phyloP scores from a whole-genome alignment of 805 yeast genomes.

The Pichia kluyveri region DNA sequence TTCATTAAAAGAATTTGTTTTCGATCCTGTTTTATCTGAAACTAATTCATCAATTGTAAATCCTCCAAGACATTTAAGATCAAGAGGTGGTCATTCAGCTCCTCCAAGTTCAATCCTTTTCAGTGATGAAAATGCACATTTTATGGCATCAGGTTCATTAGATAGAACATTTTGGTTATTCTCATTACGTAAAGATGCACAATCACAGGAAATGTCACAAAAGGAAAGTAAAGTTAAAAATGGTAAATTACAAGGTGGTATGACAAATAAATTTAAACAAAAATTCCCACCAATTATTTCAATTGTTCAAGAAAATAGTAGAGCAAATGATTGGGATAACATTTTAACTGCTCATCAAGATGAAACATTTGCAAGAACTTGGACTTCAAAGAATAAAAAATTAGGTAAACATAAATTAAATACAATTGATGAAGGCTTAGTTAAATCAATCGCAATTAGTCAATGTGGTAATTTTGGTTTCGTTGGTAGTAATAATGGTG shows the following conservation, averaged over 20 bases:
- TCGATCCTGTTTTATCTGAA: constrained; percentile 79
- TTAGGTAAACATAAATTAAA: constrained; percentile 65
- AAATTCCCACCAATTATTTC: constrained; percentile 70
- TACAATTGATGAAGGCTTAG: constrained; percentile 73
- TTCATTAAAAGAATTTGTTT: constrained; percentile 78
- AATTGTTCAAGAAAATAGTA: constrained; percentile 62
- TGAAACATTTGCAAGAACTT: constrained; percentile 77
- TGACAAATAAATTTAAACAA: constrained; percentile 42
- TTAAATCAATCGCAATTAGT: constrained; percentile 68
- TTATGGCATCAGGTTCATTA: constrained; percentile 73
- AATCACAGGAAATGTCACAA: constrained; percentile 88
- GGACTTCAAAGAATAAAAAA: constrained; percentile 75
- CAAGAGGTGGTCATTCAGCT: constrained; percentile 95
- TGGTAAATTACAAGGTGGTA: constrained; percentile 49
- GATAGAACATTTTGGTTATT: constrained; percentile 87
- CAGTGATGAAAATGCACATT: constrained; percentile 71
- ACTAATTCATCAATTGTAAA: constrained; percentile 57
- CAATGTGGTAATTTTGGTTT: constrained; percentile 94
- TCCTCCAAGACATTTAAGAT: constrained; percentile 86
- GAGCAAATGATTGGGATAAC: constrained; percentile 91
- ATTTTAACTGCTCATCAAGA: constrained; percentile 82
- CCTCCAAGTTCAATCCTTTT: constrained; percentile 75
- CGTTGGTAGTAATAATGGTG: constrained; percentile 83
- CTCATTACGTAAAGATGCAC: constrained; percentile 91
- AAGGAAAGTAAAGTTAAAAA: constrained; percentile 38